Base-by-base conservation (phyloP, 108 stramenopile species). In the Skeletonema costatum region DNA sequence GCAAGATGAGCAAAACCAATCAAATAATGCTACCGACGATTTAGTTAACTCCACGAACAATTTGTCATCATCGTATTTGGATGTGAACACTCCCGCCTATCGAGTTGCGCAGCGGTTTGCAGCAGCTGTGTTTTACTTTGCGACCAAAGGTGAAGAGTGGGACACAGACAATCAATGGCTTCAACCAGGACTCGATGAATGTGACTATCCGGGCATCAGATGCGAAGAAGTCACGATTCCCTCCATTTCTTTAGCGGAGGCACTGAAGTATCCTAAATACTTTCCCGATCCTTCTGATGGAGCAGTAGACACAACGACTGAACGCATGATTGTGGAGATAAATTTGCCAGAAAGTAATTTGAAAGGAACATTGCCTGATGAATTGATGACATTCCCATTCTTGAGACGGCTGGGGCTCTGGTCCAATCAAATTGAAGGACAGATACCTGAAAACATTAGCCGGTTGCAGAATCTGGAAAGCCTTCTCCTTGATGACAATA, bases 291-390 rank as follows among this genome's bases (percentile, higher is more conserved):
- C 81, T 67, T 29, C 75, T 41, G 75, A 73, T 48, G 72, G 66
- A 25, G 44, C 39, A 14, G 67, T 73, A 5, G 61, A 77, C 19
- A 65, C 58, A 14, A 68, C 61, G 1, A 66, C 39, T 31, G 82
- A 83, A 46, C 35, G 67, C 3, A 77, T 83, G 82, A 66, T 83
- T 50, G 71, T 64, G 8, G 82, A 73, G 30, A 77, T 83, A 25
- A 69, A 83, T 39, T 38, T 83, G 53, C 76, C 76, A n/a, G 82
- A 83, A 69, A 83, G 76, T 70, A 77, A 70, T 74, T 35, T 83
- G 33, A 41, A 60, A 12, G 82, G 82, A 38, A 70, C 58, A 39
- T 33, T 83, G 8, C 76, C 82, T 0, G 31, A 38, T 44, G 82
- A 83, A 35, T 58, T 83, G 19, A 29, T 51, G 44, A 71, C 71